A percentile compares a stretch with the other conserved stretches of the same genome.
phyloP scores from a whole-genome alignment of 2,329 filamentous ascomycete species.

The Colletotrichum lindemuthianum region DNA sequence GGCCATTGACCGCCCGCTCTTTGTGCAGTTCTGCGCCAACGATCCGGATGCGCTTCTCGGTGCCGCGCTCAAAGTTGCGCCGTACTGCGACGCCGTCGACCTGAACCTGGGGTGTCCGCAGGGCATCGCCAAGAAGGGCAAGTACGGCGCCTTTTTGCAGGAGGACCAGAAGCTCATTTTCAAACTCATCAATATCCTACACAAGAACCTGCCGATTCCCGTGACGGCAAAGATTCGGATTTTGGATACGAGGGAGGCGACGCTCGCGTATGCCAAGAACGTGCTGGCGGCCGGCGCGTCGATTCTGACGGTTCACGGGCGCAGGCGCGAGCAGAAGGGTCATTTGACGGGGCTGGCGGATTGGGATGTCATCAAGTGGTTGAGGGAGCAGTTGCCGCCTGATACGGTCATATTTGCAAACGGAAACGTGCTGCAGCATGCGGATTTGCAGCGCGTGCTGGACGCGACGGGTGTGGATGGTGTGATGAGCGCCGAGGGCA shows the following conservation, averaged over 20 bases:
- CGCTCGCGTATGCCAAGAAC: slow-evolving; percentile 87
- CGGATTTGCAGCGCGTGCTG: slow-evolving; percentile 81
- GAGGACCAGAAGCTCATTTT: slow-evolving; percentile 89
- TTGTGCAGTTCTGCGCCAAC: slow-evolving; percentile 97
- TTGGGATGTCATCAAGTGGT: slow-evolving; percentile 84
- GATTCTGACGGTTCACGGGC: slow-evolving; percentile 91
- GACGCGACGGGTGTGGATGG: slow-evolving; percentile 88
- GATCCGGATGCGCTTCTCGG: slow-evolving; percentile 81
- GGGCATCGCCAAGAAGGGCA: slow-evolving; percentile 89
- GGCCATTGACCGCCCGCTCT: slow-evolving; percentile 83
- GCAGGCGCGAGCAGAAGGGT: slow-evolving; percentile 91
- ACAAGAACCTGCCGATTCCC: slow-evolving; percentile 80
- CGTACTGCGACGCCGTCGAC: slow-evolving; percentile 94
- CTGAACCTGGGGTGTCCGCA: slow-evolving; percentile 96
- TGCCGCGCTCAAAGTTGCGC: slow-evolving; percentile 81
- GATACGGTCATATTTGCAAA: slow-evolving; percentile 98
- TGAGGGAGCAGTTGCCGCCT: slow-evolving; percentile 82
- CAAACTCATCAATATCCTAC: slow-evolving; percentile 83
- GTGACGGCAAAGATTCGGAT: slow-evolving; percentile 96
- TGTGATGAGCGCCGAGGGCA: slow-evolving; percentile 96
- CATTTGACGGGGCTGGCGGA: slow-evolving; percentile 94
- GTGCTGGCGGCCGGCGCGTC: slow-evolving; percentile 89
- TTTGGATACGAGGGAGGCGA: slow-evolving; percentile 86
- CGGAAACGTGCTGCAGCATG: slow-evolving; percentile 87
- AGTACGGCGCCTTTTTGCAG: slow-evolving; percentile 94